Base-by-base conservation (phyloP, 2,329 filamentous ascomycete species). In the Aspergillus hiratsukae region DNA sequence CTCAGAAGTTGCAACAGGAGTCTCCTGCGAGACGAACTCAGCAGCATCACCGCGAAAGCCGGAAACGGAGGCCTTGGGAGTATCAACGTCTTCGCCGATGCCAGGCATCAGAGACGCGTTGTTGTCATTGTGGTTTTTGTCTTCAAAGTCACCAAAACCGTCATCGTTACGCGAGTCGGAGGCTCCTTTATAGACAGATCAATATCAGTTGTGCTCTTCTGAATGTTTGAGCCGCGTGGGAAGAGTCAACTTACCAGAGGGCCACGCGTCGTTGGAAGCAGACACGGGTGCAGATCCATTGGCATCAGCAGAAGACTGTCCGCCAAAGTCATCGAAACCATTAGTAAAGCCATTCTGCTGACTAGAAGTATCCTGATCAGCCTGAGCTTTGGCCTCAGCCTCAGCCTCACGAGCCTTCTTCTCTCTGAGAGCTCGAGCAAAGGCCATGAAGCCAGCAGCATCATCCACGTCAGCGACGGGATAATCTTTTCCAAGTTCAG, bases 361-460 rank as follows among this genome's bases (percentile, higher is more conserved):
- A 14, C 31, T 48, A 21, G 53, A 54, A 23, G 28, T 51, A n/a
- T 59, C 48, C 7, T 53, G 31, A 17, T 17, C 55, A 41, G 40
- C 41, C 19, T 28, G 29, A 48, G 27, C 17, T n/a, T 43, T 9
- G 43, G 28, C 28, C 31, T 23, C 45, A 27, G 31, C 23, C 2
- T 21, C 28, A 29, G 35, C 49, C 21, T 48, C 23, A 10, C 31
- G 27, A 25, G 29, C 19, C 17, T 49, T 37, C n/a, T 31, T 51
- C 37, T 35, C 45, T 14, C 56, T 63, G 19, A 63, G 56, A 43
- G 58, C 55, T 31, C 64, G 63, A 55, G 65, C 61, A 50, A 63
- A 67, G 25, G 61, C 65, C 64, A 70, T 65, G 43, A 70, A 70
- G 51, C 56, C 65, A 54, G 60, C 62, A 6, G 65, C 63, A 48